A percentile compares a stretch with the other conserved stretches of the same genome.
These are phyloP conservation scores for Aspergillus piperis DNA, from an alignment of 2,329 filamentous ascomycete genomes.

Conservation along the genomic window DNA sequence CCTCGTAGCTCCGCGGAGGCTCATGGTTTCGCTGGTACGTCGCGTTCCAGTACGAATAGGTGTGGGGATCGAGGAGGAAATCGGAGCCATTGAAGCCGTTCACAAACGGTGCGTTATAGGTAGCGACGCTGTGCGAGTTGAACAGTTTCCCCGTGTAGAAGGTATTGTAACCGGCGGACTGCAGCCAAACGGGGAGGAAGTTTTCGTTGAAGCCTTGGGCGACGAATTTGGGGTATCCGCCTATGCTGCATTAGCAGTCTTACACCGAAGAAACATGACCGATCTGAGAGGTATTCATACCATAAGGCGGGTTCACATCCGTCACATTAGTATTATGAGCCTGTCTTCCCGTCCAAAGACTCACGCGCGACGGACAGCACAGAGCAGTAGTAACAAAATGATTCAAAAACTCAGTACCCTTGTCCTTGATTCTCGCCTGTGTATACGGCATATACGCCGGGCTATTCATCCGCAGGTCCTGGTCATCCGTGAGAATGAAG, in stretches of 20 bases:
- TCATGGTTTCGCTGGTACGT: constrained; percentile 64
- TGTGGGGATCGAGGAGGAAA: constrained; percentile 51
- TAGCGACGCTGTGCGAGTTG: constrained; percentile 50
- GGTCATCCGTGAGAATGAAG: constrained; percentile 69
- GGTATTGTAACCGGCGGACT: constrained; percentile 52
- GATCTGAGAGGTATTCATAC: constrained; percentile 27
- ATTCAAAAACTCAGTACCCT: constrained; percentile 61
- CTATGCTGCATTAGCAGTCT: constrained; percentile 15
- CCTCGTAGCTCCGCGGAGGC: constrained; percentile 56
- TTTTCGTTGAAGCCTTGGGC: constrained; percentile 52
- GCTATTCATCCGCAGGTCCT: constrained; percentile 64
- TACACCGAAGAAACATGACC: too few species aligned
- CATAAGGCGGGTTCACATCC: constrained; percentile 55
- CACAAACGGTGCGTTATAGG: constrained; percentile 44
- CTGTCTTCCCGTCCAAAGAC: constrained; percentile 64
- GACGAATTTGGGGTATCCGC: constrained; percentile 54
- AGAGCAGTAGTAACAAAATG: constrained; percentile 68
- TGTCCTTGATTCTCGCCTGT: constrained; percentile 56
- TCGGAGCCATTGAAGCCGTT: constrained; percentile 42
- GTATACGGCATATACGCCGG: constrained; percentile 62
- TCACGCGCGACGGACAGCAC: constrained; percentile 69
- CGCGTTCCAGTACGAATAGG: constrained; percentile 68
- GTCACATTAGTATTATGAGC: constrained; percentile 74
- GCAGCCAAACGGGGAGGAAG: constrained; percentile 53
- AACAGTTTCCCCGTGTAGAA: constrained; percentile 57